Evolutionary conservation across 2,329 filamentous ascomycete genomes (phyloP), one percentile per base, ranked within the genome.

Genomic region (Colletotrichum liaoningense): DNA sequence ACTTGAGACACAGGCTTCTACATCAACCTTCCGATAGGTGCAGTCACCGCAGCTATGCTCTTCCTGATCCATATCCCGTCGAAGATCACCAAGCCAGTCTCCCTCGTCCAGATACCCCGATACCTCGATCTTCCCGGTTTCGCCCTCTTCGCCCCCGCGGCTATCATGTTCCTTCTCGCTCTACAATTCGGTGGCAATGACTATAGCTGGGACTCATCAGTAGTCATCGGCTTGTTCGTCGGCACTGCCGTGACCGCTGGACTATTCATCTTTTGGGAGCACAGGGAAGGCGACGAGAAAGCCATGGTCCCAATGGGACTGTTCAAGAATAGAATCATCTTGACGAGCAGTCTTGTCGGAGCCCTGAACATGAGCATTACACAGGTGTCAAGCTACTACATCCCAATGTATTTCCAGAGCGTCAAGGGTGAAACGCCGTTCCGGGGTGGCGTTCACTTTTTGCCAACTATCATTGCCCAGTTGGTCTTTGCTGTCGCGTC

Each of bases 341-440:
- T 82, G 79, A 78, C 83, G 11, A 82, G 83, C 26, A 81, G 83
- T 30, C 11, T 84, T 5, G 86, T 84, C 54, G 81, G 82, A 28
- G 82, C 86, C 38, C 82, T 86, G 67, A 81, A 88, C 22, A 84
- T 84, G 16, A 81, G 83, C 3, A 79, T 82, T 12, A 85, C 86
- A 63, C 85, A 88, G 72, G 76, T 87, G 1, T 79, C 84, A 1
- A 78, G 87, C 4, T 87, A 85, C 79, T 87, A 86, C 73, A 79
- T 88, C 5, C 86, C 87, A 1, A 82, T 88, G 72, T 89, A 87
- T 81, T 88, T 89, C 78, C 86, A 89, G 79, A 82, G 84, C 38
- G 82, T 88, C 74, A 83, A 83, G 72, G 81, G 81, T 16, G 81
- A 81, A 52, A 79, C 77, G 12, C 81, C 84, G 1, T 81, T 81